Evolutionary conservation across 441 rosid species (phyloP).

Genomic region (Brassica hybrid): DNA sequence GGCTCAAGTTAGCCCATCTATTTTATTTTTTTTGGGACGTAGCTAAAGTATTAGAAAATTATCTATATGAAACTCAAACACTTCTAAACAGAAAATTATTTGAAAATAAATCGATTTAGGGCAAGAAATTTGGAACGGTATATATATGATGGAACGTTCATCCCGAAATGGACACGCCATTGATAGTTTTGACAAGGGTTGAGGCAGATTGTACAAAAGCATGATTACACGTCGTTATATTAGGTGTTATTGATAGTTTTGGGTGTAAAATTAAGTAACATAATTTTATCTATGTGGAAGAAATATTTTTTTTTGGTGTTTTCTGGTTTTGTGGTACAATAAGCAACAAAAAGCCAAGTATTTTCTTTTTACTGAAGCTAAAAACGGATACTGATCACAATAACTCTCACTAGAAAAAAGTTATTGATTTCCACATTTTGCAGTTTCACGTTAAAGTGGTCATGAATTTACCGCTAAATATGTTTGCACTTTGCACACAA

Average conservation of each 20-base stretch:
- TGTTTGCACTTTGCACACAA: background rate
- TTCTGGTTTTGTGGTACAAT: background rate
- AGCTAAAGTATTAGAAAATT: background rate
- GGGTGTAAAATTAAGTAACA: background rate
- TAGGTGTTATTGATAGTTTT: background rate
- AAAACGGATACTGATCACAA: background rate
- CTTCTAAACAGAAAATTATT: background rate
- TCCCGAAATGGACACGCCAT: background rate
- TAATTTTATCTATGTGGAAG: background rate
- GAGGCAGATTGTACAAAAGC: background rate
- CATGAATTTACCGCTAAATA: background rate
- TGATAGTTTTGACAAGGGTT: conserved; percentile 1
- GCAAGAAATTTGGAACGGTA: background rate
- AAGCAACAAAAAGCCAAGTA: background rate
- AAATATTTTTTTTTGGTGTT: background rate
- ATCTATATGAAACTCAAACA: background rate
- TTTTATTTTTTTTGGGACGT: background rate
- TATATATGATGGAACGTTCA: background rate
- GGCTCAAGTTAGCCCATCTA: background rate
- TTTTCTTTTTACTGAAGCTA: background rate
- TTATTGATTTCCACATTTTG: background rate
- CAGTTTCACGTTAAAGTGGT: conserved; percentile 5
- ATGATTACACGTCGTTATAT: background rate
- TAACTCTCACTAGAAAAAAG: background rate
- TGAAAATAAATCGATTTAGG: background rate